Evolutionary conservation across 2,329 filamentous ascomycete species (phyloP), one percentile per base, ranked within the genome.

Genomic region (Microdochium bolleyi): DNA sequence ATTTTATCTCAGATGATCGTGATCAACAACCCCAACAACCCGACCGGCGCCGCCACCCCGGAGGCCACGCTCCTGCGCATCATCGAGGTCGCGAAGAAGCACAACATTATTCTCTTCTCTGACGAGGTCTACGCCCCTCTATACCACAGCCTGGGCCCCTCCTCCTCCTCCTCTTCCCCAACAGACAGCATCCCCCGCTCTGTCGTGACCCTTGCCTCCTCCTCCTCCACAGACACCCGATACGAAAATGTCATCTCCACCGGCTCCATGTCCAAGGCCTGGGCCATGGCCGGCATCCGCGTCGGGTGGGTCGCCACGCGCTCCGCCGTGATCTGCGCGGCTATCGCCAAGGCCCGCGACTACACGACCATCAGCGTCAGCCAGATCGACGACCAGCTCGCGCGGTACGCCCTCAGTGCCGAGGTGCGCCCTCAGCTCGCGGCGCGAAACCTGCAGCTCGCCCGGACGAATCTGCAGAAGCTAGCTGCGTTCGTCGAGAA

Each of bases 281-380:
- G 90, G 69, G 83, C 87, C 2, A 72, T 96, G 3, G 89, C 90
- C 1, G 90, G 91, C 2, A 84, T 95, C 56, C 83, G 90, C 1
- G 70, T 92, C 1, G 91, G 91, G 30, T 96, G 91, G 91, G 77
- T 92, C 54, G 88, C 87, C 3, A 86, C 84, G 14, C 81, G 82
- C 24, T 80, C 83, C 65, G 63, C 65, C 4, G 70, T 72, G 0
- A 75, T 95, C 53, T 77, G 92, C 51, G 78, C 84, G 50, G 73
- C 76, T 14, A 76, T 88, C 56, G 82, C 85, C 11, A 69, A 73
- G 14, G 84, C 84, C 1, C 77, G 89, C 41, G 86, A 94, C 66
- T 95, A 94, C 72, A 95, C 89, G 3, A 91, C 88, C 24, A 95
- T 95, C 61, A 88, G 86, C 38, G 89, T 95, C 0, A 88, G 87